A percentile compares a stretch with the other conserved stretches of the same genome.
Evolutionary conservation across 129 eudicot species (phyloP).

Genomic region (Pittosporum tobira): DNA sequence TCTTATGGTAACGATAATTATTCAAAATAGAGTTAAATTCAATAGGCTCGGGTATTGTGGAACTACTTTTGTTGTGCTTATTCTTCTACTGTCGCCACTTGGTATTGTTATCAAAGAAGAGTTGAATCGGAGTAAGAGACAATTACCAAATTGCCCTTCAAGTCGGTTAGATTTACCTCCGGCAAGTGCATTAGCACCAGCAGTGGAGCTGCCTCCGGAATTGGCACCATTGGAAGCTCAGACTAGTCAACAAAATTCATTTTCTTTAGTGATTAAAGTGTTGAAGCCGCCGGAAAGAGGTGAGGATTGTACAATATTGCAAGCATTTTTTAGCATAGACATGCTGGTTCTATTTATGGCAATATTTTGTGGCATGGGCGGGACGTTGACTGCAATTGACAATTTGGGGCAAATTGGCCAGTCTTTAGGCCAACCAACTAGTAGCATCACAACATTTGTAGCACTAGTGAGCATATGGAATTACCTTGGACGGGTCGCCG

Average conservation of each 20-base stretch:
- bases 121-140: conserved; percentile 12
- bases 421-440: conserved; percentile 50
- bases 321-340: conserved; percentile 71
- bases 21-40: conserved; percentile 37
- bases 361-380: conserved; percentile 58
- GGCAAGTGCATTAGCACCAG: no score
- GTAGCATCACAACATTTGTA: conserved; percentile 58
- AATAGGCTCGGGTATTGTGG: conserved; percentile 15
- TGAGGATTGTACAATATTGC: conserved; percentile 58
- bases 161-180: conserved; percentile 15
- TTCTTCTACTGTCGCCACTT: conserved; percentile 45
- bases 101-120: conserved; percentile 44
- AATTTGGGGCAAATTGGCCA: no score
- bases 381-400: conserved; percentile 66
- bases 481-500: conserved; percentile 47
- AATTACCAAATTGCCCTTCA: neutral
- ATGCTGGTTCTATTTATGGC: conserved; percentile 53
- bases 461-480: conserved; percentile 78
- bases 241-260: no score
- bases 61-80: conserved; percentile 28
- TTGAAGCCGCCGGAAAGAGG: conserved; percentile 62
- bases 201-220: no score
- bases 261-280: conserved; percentile 32
- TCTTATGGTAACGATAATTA: conserved; percentile 53
- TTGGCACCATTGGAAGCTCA: no score